A percentile compares a stretch with the other conserved stretches of the same genome.
These are phyloP conservation scores for Moniliophthora roreri DNA, from an alignment of 1,284 basidiomycete species.

Conservation along the genomic window DNA sequence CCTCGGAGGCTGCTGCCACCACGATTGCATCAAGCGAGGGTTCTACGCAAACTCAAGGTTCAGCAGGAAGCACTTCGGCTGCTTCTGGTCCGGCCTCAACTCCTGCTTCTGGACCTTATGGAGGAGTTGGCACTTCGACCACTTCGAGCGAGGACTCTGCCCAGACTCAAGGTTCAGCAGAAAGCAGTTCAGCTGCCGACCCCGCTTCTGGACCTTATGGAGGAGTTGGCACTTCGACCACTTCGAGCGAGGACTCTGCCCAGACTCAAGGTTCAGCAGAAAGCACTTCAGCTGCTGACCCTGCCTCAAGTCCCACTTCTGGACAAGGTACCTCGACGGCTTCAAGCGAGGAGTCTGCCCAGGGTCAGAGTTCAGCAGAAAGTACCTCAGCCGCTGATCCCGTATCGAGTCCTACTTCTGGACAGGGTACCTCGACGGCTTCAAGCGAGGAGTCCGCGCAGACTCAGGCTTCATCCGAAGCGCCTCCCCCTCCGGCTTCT, in stretches of 20 bases:
- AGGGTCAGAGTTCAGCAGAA: background rate
- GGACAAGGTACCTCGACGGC: background rate
- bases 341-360: background rate
- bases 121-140: background rate
- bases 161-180: background rate
- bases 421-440: background rate
- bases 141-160: background rate
- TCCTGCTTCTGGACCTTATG: slow-evolving; percentile 23
- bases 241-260: background rate
- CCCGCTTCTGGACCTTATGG: slow-evolving; percentile 22
- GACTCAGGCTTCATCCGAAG: background rate
- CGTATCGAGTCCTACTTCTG: slow-evolving; percentile 21
- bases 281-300: too few species aligned
- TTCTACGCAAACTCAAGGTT: background rate
- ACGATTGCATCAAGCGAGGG: background rate
- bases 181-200: too few species aligned
- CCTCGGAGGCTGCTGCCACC: slow-evolving; percentile 21
- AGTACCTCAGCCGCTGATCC: background rate
- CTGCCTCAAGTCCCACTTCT: slow-evolving; percentile 22
- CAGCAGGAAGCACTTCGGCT: background rate
- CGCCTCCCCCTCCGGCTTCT: too few species aligned
- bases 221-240: background rate
- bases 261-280: background rate
- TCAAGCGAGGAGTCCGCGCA: background rate
- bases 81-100: slow-evolving; percentile 26